Percentiles rank a stretch among this genome's conserved stretches.
Evolutionary conservation across 306 rosid species (phyloP).

Genomic region (Sophora flavescens): DNA sequence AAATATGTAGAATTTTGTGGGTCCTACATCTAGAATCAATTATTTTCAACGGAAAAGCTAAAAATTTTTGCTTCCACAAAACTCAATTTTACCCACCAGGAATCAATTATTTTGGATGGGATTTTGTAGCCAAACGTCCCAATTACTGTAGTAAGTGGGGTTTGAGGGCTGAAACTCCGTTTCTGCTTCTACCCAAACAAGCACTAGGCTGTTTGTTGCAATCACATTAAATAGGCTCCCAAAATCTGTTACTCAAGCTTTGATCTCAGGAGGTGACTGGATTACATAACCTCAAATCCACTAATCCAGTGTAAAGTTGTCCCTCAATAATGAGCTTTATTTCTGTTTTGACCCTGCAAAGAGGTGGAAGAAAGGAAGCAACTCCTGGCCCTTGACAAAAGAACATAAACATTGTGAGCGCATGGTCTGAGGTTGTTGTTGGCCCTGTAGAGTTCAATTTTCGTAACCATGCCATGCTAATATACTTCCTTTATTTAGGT

Average conservation of each 20-base stretch:
- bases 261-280: neutral
- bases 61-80: too few relatives aligned
- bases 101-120: too few relatives aligned
- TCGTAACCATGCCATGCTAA: slow-evolving; percentile 30
- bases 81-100: too few relatives aligned
- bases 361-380: neutral
- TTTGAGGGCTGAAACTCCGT: too few relatives aligned
- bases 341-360: slow-evolving; percentile 37
- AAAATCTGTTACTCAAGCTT: slow-evolving; percentile 3
- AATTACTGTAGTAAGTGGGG: too few relatives aligned
- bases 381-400: slow-evolving; percentile 25
- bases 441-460: neutral
- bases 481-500: slow-evolving; percentile 59
- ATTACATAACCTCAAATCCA: slow-evolving; percentile 13
- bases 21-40: too few relatives aligned
- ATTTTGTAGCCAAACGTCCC: too few relatives aligned
- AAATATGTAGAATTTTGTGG: too few relatives aligned
- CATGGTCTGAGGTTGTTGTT: slow-evolving; percentile 18
- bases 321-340: neutral
- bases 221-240: slow-evolving; percentile 1
- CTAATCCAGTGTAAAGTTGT: neutral
- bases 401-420: slow-evolving; percentile 1
- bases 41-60: too few relatives aligned
- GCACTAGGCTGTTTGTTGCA: slow-evolving; percentile 41
- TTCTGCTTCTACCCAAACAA: too few relatives aligned